Evolutionary conservation across 305 asterid genomes (phyloP).

Genomic region (Plantago coronopus): DNA sequence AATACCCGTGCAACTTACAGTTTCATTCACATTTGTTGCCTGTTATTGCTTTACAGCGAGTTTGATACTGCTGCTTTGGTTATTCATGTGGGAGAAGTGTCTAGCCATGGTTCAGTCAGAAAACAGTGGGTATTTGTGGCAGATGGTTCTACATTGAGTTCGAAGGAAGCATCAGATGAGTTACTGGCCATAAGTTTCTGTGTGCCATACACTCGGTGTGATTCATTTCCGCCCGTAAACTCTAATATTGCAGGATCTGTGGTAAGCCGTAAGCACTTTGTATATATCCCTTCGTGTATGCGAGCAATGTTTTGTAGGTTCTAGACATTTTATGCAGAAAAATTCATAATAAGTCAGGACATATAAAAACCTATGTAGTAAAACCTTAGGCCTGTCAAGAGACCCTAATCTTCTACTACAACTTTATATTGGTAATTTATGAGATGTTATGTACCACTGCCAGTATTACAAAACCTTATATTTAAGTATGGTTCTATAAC

Average conservation of each 20-base stretch:
- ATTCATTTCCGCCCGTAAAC: constrained; percentile 53
- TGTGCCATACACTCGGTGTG: constrained; percentile 41
- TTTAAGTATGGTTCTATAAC: too few species aligned
- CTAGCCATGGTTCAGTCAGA: constrained; percentile 51
- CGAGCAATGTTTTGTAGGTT: neutral
- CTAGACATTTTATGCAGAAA: too few species aligned
- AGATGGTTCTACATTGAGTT: constrained; percentile 50
- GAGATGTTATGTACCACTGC: too few species aligned
- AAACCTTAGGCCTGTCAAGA: too few species aligned
- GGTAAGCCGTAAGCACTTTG: constrained; percentile 37
- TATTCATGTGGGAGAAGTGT: constrained; percentile 73
- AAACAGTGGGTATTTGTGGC: constrained; percentile 94
- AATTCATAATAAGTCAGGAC: too few species aligned
- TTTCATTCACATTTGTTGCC: constrained; percentile 24
- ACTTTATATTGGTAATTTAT: too few species aligned
- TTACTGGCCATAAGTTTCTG: constrained; percentile 75
- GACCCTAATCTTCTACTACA: too few species aligned
- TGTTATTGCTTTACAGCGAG: constrained; percentile 51
- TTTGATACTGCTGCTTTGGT: constrained; percentile 84
- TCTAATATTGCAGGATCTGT: constrained; percentile 60
- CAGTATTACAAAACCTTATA: too few species aligned
- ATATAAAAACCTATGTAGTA: too few species aligned
- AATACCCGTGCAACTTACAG: constrained; percentile 17
- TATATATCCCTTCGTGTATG: neutral
- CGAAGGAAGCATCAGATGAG: constrained; percentile 39